phyloP scores from a whole-genome alignment of 495 filamentous ascomycete genomes.

The Aspergillus incahuasiensis region DNA sequence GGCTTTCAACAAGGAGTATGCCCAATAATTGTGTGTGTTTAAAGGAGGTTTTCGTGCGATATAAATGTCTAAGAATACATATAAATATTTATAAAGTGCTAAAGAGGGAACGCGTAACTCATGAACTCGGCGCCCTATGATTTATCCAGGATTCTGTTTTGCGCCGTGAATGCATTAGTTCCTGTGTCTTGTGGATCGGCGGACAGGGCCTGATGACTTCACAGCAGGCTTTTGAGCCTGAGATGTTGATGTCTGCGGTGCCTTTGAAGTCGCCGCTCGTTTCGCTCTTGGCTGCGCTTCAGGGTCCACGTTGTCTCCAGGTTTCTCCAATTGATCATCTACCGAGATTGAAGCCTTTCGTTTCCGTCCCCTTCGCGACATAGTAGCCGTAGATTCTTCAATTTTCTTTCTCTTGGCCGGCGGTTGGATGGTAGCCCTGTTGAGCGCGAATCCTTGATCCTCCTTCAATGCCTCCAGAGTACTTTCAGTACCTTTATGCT shows the following conservation, averaged over 20 bases:
- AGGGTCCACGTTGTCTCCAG: constrained; percentile 1
- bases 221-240: constrained; percentile 7
- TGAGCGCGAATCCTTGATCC: background rate
- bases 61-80: constrained; percentile 13
- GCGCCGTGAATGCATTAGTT: constrained; percentile 11
- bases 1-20: constrained; percentile 88
- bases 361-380: constrained; percentile 27
- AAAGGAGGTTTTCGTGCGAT: background rate
- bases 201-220: constrained; percentile 24
- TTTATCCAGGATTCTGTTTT: background rate
- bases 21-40: constrained; percentile 19
- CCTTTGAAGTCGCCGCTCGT: constrained; percentile 26
- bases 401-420: background rate
- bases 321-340: constrained; percentile 14
- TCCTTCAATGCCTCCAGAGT: background rate
- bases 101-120: background rate
- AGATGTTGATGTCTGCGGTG: background rate
- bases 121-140: background rate
- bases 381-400: background rate
- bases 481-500: constrained; percentile 15
- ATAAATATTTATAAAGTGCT: background rate
- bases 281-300: constrained; percentile 23
- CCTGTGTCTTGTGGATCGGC: constrained; percentile 33
- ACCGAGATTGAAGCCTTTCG: constrained; percentile 32
- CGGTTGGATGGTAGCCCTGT: background rate